These are phyloP conservation scores for Camillea tinctor DNA, from an alignment of 2,329 filamentous ascomycete genomes.

Conservation along the genomic window DNA sequence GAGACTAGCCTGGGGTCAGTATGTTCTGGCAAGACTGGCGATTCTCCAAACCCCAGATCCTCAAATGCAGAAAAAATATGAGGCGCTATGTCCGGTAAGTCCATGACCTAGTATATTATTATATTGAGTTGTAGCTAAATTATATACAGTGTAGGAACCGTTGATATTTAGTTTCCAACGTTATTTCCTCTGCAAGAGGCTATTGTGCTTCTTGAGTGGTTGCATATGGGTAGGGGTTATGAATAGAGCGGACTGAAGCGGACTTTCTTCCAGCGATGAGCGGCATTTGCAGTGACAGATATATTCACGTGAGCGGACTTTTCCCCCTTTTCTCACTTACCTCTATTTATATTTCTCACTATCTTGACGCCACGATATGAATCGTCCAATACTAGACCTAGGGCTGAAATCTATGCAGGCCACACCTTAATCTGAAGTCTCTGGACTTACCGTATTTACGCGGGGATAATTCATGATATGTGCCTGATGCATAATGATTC, in stretches of 20 bases:
- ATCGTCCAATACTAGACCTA: not conserved
- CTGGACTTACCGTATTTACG: not conserved
- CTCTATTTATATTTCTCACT: not conserved
- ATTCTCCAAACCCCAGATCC: no score
- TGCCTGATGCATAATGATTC: not conserved
- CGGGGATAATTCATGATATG: not conserved
- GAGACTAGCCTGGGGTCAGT: no score
- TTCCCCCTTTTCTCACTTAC: not conserved
- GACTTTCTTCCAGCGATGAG: not conserved
- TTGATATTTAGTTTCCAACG: no score
- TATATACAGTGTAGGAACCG: no score
- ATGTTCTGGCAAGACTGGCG: no score
- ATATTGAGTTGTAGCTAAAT: no score
- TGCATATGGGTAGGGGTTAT: no score
- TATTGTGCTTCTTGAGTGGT: no score
- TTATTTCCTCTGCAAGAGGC: no score
- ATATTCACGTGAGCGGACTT: not conserved
- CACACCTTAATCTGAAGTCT: not conserved
- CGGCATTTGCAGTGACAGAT: not conserved
- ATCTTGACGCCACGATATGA: not conserved
- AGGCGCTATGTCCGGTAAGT: no score
- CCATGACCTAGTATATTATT: no score
- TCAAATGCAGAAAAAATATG: no score
- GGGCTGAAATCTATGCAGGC: not conserved
- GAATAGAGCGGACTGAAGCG: not conserved